Base-by-base conservation (phyloP, 1,139 yeast genomes). In the Magnusiomyces suaveolens region DNA sequence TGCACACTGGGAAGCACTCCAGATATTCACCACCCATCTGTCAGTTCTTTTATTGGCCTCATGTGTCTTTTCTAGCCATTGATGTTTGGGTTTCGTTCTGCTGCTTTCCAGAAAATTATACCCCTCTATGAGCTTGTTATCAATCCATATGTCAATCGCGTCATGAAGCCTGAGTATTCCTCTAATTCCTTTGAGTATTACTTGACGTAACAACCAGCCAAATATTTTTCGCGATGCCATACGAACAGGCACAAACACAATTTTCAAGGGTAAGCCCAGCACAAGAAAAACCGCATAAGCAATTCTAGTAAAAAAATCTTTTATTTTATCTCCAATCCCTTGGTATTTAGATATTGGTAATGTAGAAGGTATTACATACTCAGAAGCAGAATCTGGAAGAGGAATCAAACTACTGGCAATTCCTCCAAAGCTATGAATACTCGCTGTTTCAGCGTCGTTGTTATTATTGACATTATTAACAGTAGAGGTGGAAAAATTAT, bases 1-100 rank as follows among this genome's bases (percentile, higher is more conserved):
- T 4, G 72, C 65, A 2, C 69, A 20, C 46, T 69, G 72, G 0
- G 72, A 65, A 2, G 57, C 51, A 6, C 66, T 52, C 75, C 75
- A 72, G 14, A 69, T 52, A 8, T 43, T 38, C 2, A 20, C 33
- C 41, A 54, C 12, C 21, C 51, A 21, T 18, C 20, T 20, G 29
- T 46, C 32, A 2, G 48, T 25, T n/a, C 51, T 44, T 48, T n/a
- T n/a, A 20, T 41, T 21, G 25, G 18, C 44, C 16, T 20, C 25
- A 21, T 14, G 3, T 16, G 18, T n/a, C 18, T 36, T 36, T 36
- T 10, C 18, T 4, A 36, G 3, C 18, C 16, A 36, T n/a, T 36
- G 8, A 18, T 6, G 8, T 36, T 36, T 36, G 41, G 8, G 8
- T 6, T 36, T 36, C 4, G 18, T 36, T 36, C 16, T 3, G 25